Evolutionary conservation across 345 rosid genomes (phyloP), one percentile per base, ranked within the genome.

Genomic region (Cardamine occulta): DNA sequence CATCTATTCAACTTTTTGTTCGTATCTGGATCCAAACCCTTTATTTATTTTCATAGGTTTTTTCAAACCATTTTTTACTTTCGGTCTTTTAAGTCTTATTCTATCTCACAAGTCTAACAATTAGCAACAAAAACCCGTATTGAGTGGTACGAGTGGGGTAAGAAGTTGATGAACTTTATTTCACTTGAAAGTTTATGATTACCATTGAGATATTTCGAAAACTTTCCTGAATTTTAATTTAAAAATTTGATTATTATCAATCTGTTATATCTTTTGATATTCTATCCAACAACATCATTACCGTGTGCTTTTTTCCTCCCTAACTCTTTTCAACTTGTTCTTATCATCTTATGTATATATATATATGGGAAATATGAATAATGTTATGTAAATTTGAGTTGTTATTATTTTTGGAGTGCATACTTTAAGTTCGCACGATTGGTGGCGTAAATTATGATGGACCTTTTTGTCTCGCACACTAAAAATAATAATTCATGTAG

Each of bases 381-480:
- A 1, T 47, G 21, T 11, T 11, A 11, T 14, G 12, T 47, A 47
- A 47, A 47, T 6, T 47, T 7, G 3, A n/a, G 52, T 47, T n/a
- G 12, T 40, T 12, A 14, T 40, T 40, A 40, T 12, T 13, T 13
- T 42, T 14, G 48, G 17, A 42, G 17, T 42, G 13, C 47, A 42
- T 12, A 13, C 47, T 42, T 42, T 42, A 42, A 13, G 12, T 47
- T 59, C 68, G 68, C 74, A 75, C 63, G 56, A 75, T 61, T 68
- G 64, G 74, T 69, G 74, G 74, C 70, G 29, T 42, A 60, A 52
- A 4, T 28, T 51, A 28, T 32, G 55, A 60, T 13, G 57, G 26
- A 23, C 49, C 17, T 18, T 60, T 68, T 68, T 53, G 56, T 63
- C 74, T 67, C 57, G 42, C 64, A 15, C 54, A 51, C 49, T 56